Conservation (phyloP, 768 basidiomycete genomes). For the Pleurotus tuber-regium region DNA sequence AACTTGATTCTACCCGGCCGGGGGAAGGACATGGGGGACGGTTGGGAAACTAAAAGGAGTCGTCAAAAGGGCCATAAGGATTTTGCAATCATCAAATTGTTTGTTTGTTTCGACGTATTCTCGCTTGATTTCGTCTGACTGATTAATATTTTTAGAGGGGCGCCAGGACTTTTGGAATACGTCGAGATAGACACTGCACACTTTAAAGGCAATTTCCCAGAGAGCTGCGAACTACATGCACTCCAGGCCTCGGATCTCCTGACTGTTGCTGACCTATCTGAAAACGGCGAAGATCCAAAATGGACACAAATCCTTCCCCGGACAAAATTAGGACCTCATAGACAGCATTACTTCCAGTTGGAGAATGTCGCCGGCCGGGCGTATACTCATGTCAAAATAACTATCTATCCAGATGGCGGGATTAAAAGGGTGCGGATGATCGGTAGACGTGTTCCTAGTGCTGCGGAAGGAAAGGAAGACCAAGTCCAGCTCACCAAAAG, state of each 20-base stretch:
- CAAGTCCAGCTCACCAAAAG: constrained; percentile 1
- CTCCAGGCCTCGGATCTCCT: constrained; percentile 21
- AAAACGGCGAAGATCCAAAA: constrained; percentile 35
- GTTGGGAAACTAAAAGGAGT: constrained; percentile 97
- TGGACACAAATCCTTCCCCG: constrained; percentile 79
- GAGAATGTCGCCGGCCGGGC: constrained; percentile 53
- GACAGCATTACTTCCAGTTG: constrained; percentile 86
- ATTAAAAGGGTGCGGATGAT: constrained; percentile 87
- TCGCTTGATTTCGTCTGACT: too few species aligned
- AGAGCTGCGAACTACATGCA: constrained; percentile 80
- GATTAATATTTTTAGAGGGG: constrained; percentile 48
- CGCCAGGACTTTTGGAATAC: constrained; percentile 67
- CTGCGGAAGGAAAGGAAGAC: constrained; percentile 5
- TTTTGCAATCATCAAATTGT: constrained; percentile 91
- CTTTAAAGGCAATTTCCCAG: constrained; percentile 96
- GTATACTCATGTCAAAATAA: constrained; percentile 85
- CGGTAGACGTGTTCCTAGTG: constrained; percentile 46
- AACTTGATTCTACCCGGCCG: constrained; percentile 92
- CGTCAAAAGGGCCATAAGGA: constrained; percentile 79
- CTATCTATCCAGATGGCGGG: constrained; percentile 94
- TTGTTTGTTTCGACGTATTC: constrained; percentile 30
- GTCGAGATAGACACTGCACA: constrained; percentile 92
- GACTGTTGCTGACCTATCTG: constrained; percentile 33
- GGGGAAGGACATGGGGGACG: constrained; percentile 92
- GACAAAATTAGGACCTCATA: constrained; percentile 83